Percentiles rank a stretch among this genome's conserved stretches.
Conservation (phyloP, 2,329 filamentous ascomycete genomes). For the Alternaria alternata region DNA sequence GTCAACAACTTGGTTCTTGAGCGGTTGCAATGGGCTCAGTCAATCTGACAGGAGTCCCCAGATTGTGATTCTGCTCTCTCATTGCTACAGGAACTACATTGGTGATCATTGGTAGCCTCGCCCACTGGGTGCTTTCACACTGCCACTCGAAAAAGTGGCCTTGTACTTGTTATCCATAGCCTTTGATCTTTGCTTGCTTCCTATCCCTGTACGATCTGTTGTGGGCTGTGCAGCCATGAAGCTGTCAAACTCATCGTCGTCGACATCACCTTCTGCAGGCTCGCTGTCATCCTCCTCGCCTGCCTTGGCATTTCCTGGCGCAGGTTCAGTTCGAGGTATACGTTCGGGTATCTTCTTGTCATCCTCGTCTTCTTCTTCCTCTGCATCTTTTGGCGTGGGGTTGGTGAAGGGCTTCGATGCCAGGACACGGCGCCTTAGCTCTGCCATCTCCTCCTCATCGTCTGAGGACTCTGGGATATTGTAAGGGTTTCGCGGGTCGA, state of each 20-base stretch:
- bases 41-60: not conserved
- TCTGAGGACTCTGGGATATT: conserved; percentile 77
- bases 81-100: not conserved
- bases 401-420: conserved; percentile 88
- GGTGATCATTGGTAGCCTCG: conserved; percentile 20
- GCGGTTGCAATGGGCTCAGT: not conserved
- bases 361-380: conserved; percentile 40
- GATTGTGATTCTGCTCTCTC: not conserved
- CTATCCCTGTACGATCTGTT: conserved; percentile 82
- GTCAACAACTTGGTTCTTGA: not conserved
- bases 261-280: conserved; percentile 69
- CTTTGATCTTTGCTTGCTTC: conserved; percentile 64
- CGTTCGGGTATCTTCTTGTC: conserved; percentile 66
- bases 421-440: conserved; percentile 87
- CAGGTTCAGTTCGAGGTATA: conserved; percentile 66
- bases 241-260: conserved; percentile 84
- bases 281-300: conserved; percentile 72
- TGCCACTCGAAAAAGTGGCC: conserved; percentile 46
- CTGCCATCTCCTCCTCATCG: conserved; percentile 91
- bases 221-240: conserved; percentile 92
- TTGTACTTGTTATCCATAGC: conserved; percentile 47
- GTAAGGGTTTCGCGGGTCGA: conserved; percentile 70
- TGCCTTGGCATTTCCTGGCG: conserved; percentile 38
- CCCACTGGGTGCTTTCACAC: conserved; percentile 31
- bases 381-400: conserved; percentile 47